Evolutionary conservation across 2,329 filamentous ascomycete species (phyloP).

Genomic region (Claviceps sp.): DNA sequence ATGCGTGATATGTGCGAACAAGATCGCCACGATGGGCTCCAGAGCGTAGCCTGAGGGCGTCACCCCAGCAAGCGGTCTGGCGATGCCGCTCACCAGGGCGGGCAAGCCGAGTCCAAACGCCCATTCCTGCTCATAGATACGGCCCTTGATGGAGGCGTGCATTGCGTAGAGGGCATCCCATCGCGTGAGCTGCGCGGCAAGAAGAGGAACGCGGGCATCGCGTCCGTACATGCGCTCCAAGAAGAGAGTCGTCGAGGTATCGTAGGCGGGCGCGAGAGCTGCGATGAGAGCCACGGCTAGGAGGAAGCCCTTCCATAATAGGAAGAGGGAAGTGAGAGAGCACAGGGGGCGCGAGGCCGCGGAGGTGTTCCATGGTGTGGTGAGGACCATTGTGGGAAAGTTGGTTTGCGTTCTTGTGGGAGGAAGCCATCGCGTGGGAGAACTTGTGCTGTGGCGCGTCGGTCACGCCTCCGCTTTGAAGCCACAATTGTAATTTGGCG

Average conservation of each 20-base stretch:
- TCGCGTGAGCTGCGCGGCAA: conserved; percentile 48
- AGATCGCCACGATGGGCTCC: conserved; percentile 44
- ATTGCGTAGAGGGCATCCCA: conserved; percentile 78
- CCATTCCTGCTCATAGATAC: conserved; percentile 74
- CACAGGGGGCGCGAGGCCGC: not conserved
- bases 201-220: conserved; percentile 26
- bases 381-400: not conserved
- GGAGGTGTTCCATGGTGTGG: not conserved
- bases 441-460: not conserved
- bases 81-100: conserved; percentile 21
- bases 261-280: conserved; percentile 50
- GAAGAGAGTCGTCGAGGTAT: conserved; percentile 55
- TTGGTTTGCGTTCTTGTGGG: not conserved
- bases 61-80: conserved; percentile 8
- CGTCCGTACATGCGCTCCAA: conserved; percentile 21
- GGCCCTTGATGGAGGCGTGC: conserved; percentile 46
- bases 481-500: too few species aligned
- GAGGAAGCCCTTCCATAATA: conserved; percentile 54
- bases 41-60: conserved; percentile 7
- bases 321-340: conserved; percentile 28
- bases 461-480: too few species aligned
- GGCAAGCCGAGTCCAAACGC: conserved; percentile 52
- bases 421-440: not conserved
- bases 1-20: conserved; percentile 62
- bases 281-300: conserved; percentile 44